Base-by-base conservation (phyloP, 2,329 filamentous ascomycete species). In the Ilyonectria sp. region DNA sequence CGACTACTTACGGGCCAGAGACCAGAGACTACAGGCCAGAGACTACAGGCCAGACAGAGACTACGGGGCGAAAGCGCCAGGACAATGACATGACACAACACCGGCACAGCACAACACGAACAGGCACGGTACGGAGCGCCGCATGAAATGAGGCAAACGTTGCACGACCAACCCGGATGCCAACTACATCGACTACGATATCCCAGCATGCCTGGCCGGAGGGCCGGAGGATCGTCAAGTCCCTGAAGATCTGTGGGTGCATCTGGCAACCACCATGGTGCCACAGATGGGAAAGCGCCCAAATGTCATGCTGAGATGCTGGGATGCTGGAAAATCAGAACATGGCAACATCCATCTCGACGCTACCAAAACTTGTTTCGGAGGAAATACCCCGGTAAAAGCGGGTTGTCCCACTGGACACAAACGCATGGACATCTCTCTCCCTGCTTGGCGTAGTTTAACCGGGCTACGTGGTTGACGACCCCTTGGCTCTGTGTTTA, bases 331-430 rank as follows among this genome's bases (percentile, higher is more conserved):
- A 21, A 29, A 31, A 46, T 13, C 40, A 46, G 17, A 33, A 35
- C 23, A 19, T 57, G 53, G 33, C 23, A 50, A 37, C 9, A 21
- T 49, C 47, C 9, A 21, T 49, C 47, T 11, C 47, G 53, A 15
- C 37, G 50, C 59, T 55, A 55, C 37, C 26, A 17, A 61, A 53
- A 29, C 26, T 23, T 33, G 5, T 26, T n/a, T 47, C 63, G 71
- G 71, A 73, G 70, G 35, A 69, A 71, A 67, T 40, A 26, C 64
- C 70, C 71, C 69, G 70, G 55, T 62, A 73, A 74, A 74, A 74
- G 71, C 71, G 67, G 71, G 70, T 56, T 58, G 50, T 35, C 15
- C 19, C 50, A 35, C n/a, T 49, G 55, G 17, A 46, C 19, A 61
- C 57, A 56, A 52, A 56, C 44, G 52, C 53, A 40, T 61, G 62